Evolutionary conservation across 768 basidiomycete species (phyloP).

Genomic region (Termitomyces sp.): DNA sequence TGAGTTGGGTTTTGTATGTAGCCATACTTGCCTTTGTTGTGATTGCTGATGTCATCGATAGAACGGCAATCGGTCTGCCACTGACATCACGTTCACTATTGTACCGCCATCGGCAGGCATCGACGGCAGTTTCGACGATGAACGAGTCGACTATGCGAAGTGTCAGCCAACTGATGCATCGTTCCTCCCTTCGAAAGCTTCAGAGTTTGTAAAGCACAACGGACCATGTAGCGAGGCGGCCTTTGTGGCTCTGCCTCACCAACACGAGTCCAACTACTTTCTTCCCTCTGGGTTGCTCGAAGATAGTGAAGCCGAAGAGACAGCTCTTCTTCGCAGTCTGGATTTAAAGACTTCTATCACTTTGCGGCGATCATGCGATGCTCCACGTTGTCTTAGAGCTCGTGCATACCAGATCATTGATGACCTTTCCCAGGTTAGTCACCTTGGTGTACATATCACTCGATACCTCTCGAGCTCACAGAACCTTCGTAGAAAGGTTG

Average conservation of each 20-base stretch:
- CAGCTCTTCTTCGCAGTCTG: background rate
- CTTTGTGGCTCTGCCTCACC: background rate
- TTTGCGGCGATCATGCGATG: background rate
- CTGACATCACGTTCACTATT: background rate
- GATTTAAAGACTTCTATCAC: background rate
- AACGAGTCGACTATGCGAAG: background rate
- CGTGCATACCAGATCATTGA: background rate
- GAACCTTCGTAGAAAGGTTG: background rate
- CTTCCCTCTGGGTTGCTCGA: conserved; percentile 6
- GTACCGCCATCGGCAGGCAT: background rate
- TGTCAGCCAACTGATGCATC: background rate
- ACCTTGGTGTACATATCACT: background rate
- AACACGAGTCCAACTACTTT: background rate
- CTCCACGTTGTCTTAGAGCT: conserved; percentile 1
- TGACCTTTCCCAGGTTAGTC: background rate
- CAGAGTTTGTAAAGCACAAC: too few relatives aligned
- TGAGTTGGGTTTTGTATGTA: background rate
- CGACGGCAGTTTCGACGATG: background rate
- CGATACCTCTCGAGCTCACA: background rate
- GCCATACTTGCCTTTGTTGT: background rate
- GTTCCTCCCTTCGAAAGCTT: background rate
- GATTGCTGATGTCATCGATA: background rate
- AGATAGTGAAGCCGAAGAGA: background rate
- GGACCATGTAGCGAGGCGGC: background rate
- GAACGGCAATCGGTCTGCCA: background rate